Base-by-base conservation (phyloP, 805 yeast species). In the Saturnispora zaruensis region DNA sequence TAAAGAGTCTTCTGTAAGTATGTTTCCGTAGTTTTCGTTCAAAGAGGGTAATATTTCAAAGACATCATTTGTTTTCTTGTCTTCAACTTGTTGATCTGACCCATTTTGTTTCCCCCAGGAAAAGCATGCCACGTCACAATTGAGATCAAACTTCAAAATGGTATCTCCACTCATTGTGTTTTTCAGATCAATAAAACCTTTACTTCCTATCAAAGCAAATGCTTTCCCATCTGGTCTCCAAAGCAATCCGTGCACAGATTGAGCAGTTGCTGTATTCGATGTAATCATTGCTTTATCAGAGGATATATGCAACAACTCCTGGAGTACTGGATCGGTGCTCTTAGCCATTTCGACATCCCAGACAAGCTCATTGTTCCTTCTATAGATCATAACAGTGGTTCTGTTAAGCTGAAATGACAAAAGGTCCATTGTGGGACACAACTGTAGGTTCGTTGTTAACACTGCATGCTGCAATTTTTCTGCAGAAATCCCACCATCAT, bases 401-500 rank as follows among this genome's bases (percentile, higher is more conserved):
- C 59, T 58, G 40, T 54, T 54, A 26, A 64, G 49, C 44, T 62
- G 60, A 25, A 61, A 59, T 1, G 67, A 59, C 5, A 65, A 42
- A 28, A 68, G 57, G 44, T 65, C 67, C 70, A 68, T 67, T 2
- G 66, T 59, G 8, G 71, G 71, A 52, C 70, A 67, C 55, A 65
- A 50, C 5, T 53, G 51, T 21, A 64, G 53, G 33, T 58, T 58
- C 23, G 25, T 20, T 7, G 49, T 28, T 5, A 21, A 28, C 13
- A 38, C 28, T 38, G 25, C 16, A 23, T 38, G 42, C 21, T 36
- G 23, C 20, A 36, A 36, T 18, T 36, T 36, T 13, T 36, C 40
- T 16, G 9, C 21, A 9, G 23, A 18, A 36, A 36, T 13, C 7
- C 4, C 20, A 36, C 18, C 8, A 2, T 23, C 21, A 4, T 20